These are phyloP conservation scores for Macaranga tanarius DNA, from an alignment of 441 rosid species.

Conservation along the genomic window DNA sequence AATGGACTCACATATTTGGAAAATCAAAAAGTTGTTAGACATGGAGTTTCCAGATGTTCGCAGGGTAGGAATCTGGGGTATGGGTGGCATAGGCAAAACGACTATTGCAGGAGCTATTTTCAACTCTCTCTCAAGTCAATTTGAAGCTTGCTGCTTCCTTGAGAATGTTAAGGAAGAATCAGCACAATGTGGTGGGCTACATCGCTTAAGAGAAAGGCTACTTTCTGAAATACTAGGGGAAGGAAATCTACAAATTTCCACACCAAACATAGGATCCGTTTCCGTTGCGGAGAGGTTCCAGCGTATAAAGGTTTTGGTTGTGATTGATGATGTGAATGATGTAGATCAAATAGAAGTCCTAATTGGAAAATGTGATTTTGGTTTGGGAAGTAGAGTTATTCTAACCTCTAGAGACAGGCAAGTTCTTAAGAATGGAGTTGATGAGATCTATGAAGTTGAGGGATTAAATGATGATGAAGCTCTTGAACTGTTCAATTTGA, in stretches of 20 bases:
- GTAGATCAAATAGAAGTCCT: neutral
- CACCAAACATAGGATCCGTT: neutral
- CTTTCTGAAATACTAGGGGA: neutral
- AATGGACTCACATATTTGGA: conserved; percentile 1
- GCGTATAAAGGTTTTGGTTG: neutral
- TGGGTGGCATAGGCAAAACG: conserved; percentile 23
- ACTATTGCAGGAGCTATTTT: conserved; percentile 6
- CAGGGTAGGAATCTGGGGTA: conserved; percentile 16
- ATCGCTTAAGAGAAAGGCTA: neutral
- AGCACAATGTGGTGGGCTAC: neutral
- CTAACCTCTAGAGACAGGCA: conserved; percentile 16
- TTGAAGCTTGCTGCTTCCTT: conserved; percentile 9
- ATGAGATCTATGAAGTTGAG: conserved; percentile 12
- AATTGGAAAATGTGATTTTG: neutral
- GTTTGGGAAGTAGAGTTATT: conserved; percentile 7
- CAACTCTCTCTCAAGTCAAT: neutral
- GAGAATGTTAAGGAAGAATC: conserved; percentile 2
- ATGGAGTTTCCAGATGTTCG: neutral
- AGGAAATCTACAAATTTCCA: neutral
- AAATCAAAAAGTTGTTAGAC: neutral
- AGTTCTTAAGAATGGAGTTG: neutral
- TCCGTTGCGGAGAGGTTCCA: neutral
- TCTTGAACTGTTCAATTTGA: conserved; percentile 5
- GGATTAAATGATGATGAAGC: conserved; percentile 9
- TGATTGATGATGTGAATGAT: conserved; percentile 15